phyloP scores from a whole-genome alignment of 306 rosid genomes.

The Medicago ruthenica region DNA sequence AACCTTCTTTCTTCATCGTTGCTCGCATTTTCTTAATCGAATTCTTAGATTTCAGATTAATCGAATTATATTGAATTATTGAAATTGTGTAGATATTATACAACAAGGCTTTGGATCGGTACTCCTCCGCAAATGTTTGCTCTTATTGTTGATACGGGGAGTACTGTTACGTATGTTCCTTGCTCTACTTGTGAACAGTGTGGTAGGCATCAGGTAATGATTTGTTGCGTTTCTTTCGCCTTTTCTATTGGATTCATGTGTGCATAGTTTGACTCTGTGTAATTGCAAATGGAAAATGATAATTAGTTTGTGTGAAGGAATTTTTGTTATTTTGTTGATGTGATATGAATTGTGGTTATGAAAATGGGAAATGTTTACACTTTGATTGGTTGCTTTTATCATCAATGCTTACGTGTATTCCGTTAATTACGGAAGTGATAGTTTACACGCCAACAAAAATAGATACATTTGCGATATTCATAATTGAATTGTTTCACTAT shows the following conservation, averaged over 20 bases:
- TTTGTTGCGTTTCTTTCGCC: background rate
- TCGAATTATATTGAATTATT: slow-evolving; percentile 16
- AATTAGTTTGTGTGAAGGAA: slow-evolving; percentile 5
- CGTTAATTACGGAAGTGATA: no score
- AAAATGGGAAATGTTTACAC: background rate
- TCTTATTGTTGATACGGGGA: slow-evolving; percentile 95
- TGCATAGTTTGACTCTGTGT: slow-evolving; percentile 24
- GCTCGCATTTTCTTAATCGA: background rate
- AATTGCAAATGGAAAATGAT: slow-evolving; percentile 21
- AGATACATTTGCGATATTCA: no score
- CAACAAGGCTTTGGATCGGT: slow-evolving; percentile 94
- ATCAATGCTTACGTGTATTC: no score
- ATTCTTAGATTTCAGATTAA: slow-evolving; percentile 6
- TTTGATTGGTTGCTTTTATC: no score
- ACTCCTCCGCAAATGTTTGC: slow-evolving; percentile 93
- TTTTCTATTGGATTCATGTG: background rate
- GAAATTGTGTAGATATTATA: slow-evolving; percentile 64
- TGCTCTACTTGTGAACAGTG: slow-evolving; percentile 83
- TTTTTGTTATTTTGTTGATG: background rate
- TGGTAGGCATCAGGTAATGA: slow-evolving; percentile 68
- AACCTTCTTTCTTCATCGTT: background rate
- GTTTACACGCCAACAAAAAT: no score
- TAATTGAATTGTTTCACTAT: no score
- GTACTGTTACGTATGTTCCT: slow-evolving; percentile 96
- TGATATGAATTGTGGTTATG: slow-evolving; percentile 19